These are phyloP conservation scores for Auricularia auricula-judae DNA, from an alignment of 768 basidiomycete genomes.

Conservation along the genomic window DNA sequence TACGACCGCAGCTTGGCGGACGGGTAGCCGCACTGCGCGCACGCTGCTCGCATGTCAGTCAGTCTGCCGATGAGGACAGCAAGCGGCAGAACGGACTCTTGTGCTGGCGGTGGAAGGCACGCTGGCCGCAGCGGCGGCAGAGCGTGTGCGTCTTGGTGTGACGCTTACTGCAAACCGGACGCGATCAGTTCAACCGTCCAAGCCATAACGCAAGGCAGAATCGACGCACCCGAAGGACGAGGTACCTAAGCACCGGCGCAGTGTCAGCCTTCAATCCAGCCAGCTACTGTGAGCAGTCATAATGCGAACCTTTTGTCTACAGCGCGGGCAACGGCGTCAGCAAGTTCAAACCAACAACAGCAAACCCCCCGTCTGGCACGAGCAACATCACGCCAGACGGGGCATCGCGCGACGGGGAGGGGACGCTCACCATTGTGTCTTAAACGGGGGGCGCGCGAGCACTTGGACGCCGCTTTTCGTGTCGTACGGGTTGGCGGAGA, in stretches of 20 bases:
- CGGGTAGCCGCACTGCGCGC: slow-evolving; percentile 94
- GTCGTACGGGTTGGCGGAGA: background rate
- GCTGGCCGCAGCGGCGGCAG: slow-evolving; percentile 92
- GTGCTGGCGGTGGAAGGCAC: slow-evolving; percentile 97
- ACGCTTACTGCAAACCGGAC: slow-evolving; percentile 57
- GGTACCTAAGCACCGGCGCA: slow-evolving; percentile 47
- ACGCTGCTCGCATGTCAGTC: slow-evolving; percentile 38
- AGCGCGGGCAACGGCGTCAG: background rate
- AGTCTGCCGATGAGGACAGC: background rate
- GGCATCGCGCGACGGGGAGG: background rate
- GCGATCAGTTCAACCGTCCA: slow-evolving; percentile 3
- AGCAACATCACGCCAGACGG: background rate
- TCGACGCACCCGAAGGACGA: slow-evolving; percentile 84
- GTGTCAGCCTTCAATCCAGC: background rate
- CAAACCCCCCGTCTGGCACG: background rate
- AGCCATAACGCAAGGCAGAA: background rate
- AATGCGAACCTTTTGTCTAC: background rate
- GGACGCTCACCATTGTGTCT: background rate
- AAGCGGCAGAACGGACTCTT: slow-evolving; percentile 53
- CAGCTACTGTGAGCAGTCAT: background rate
- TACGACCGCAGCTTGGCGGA: slow-evolving; percentile 90
- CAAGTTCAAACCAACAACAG: background rate
- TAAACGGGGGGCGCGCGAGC: background rate
- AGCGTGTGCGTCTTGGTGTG: slow-evolving; percentile 96
- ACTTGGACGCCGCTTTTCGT: background rate